phyloP scores from a whole-genome alignment of 345 rosid genomes.

The Leavenworthia alabamica region DNA sequence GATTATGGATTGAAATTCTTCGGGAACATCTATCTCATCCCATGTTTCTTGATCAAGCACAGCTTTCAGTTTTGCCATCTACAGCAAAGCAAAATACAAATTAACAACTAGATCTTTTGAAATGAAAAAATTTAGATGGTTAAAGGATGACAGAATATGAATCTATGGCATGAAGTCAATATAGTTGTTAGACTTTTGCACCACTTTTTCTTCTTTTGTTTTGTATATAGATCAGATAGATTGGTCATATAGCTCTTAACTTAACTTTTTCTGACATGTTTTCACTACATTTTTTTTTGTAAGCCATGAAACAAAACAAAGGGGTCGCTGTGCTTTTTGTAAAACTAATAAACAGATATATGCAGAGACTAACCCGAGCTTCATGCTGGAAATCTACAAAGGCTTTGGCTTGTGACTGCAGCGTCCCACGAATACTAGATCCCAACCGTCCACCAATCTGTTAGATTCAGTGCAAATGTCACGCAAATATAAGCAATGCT shows the following conservation, averaged over 20 bases:
- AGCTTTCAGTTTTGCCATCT: conserved; percentile 93
- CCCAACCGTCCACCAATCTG: conserved; percentile 99
- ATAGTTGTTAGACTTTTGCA: neutral
- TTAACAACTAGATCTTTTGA: neutral
- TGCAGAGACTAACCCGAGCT: conserved; percentile 63
- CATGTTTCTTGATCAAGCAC: conserved; percentile 99
- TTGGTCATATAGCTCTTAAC: conserved; percentile 3
- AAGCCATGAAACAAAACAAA: conserved; percentile 6
- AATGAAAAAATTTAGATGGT: neutral
- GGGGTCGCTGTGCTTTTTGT: neutral
- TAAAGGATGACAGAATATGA: neutral
- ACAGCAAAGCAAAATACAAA: conserved; percentile 16
- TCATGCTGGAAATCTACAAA: conserved; percentile 96
- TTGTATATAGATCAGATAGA: conserved; percentile 4
- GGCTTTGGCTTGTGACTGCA: conserved; percentile 98
- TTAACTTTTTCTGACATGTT: conserved; percentile 7
- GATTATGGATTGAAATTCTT: conserved; percentile 82
- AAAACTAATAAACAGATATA: neutral
- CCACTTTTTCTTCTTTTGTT: neutral
- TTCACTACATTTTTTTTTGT: neutral
- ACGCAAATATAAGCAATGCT: conserved; percentile 22
- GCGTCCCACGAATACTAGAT: conserved; percentile 87
- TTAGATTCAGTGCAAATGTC: conserved; percentile 24
- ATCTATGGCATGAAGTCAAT: neutral
- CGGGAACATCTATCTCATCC: conserved; percentile 96